These are phyloP conservation scores for Cryptosporidium sp. DNA, from an alignment of 169 alveolate species.

Conservation along the genomic window DNA sequence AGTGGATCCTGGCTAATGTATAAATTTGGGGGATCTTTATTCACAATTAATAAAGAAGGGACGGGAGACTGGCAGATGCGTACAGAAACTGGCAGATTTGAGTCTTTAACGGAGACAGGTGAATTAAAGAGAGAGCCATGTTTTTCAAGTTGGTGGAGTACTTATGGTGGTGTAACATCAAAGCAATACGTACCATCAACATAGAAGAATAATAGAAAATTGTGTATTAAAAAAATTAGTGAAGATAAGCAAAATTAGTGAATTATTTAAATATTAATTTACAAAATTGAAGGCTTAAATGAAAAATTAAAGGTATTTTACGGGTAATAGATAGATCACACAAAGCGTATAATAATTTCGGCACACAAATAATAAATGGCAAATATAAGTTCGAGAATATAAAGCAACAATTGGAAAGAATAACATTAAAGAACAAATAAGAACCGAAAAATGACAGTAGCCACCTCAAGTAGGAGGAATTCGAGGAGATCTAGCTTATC, in stretches of 20 bases:
- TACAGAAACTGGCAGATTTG: slow-evolving; percentile 28
- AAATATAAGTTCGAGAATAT: neutral
- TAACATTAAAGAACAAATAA: neutral
- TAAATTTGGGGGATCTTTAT: slow-evolving; percentile 14
- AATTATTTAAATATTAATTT: neutral
- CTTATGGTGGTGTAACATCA: slow-evolving; percentile 58
- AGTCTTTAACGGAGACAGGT: slow-evolving; percentile 18
- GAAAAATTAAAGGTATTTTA: neutral
- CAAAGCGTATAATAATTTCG: slow-evolving; percentile 49
- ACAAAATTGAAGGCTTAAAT: neutral
- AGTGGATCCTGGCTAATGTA: neutral
- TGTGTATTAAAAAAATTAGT: neutral
- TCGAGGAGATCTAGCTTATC: slow-evolving; percentile 61
- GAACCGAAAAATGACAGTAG: slow-evolving; percentile 23
- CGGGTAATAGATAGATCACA: slow-evolving; percentile 53
- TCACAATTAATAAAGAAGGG: neutral
- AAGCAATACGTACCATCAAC: slow-evolving; percentile 32
- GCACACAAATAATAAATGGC: slow-evolving; percentile 41
- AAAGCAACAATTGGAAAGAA: neutral
- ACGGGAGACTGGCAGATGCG: slow-evolving; percentile 45
- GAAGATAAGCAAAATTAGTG: neutral
- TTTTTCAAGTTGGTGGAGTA: slow-evolving; percentile 50
- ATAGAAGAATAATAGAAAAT: neutral
- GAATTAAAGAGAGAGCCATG: slow-evolving; percentile 22
- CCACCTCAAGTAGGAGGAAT: slow-evolving; percentile 52